phyloP scores from a whole-genome alignment of 106 monocot genomes.

The Dendrobium officinale region DNA sequence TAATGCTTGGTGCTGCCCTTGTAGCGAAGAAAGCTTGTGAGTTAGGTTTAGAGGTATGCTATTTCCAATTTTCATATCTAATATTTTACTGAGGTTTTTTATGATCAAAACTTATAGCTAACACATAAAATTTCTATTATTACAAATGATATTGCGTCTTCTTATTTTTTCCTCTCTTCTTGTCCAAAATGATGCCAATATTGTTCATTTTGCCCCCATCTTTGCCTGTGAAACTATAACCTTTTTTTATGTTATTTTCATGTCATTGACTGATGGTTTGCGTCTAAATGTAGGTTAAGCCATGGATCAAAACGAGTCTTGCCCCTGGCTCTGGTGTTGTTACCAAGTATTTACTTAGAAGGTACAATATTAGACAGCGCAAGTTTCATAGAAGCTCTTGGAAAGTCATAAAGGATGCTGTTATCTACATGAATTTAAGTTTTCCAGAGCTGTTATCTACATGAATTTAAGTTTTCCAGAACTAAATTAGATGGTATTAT shows the following conservation, averaged over 20 bases:
- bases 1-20: constrained; percentile 67
- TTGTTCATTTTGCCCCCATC: neutral
- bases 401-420: neutral
- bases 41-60: constrained; percentile 56
- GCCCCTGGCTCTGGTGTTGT: constrained; percentile 87
- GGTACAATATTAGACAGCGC: constrained; percentile 13
- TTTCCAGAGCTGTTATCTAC: too few relatives aligned
- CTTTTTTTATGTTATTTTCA: neutral
- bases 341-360: constrained; percentile 63
- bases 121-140: neutral
- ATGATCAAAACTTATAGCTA: neutral
- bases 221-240: neutral
- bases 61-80: neutral
- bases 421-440: neutral
- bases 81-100: neutral
- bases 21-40: constrained; percentile 82
- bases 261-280: neutral
- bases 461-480: too few relatives aligned
- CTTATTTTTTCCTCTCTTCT: neutral
- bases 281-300: constrained; percentile 41
- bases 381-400: neutral
- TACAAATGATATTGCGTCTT: neutral
- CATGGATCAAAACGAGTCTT: constrained; percentile 84
- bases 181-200: neutral
- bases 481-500: neutral